Evolutionary conservation across 31 red algal genomes (phyloP).

Genomic region (Odonthalia washingtoniensis): DNA sequence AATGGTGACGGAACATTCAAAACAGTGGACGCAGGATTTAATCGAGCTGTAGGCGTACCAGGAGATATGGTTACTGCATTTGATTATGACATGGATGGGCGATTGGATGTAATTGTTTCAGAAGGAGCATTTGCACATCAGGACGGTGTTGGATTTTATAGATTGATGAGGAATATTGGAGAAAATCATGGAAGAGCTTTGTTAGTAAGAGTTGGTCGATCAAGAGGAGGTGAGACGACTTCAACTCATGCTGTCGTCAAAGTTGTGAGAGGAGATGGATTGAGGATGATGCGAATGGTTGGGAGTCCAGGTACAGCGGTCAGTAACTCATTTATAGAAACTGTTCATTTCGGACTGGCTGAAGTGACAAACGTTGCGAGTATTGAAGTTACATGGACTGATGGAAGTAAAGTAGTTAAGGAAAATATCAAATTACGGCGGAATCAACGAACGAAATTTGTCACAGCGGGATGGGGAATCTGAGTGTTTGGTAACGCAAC

Average conservation of each 20-base stretch:
- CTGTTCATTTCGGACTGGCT: slow-evolving; percentile 38
- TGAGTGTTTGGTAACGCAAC: too few relatives aligned
- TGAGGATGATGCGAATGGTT: slow-evolving; percentile 13
- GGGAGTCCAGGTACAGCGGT: slow-evolving; percentile 17
- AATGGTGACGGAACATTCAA: slow-evolving; percentile 42
- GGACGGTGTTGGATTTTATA: slow-evolving; percentile 4
- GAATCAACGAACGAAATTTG: too few relatives aligned
- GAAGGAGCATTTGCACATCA: background rate
- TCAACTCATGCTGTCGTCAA: slow-evolving; percentile 26
- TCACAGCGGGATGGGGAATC: too few relatives aligned
- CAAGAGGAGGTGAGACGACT: background rate
- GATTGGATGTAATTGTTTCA: slow-evolving; percentile 18
- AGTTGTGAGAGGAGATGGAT: background rate
- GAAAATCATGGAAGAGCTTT: background rate
- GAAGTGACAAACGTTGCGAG: background rate
- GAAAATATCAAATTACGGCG: too few relatives aligned
- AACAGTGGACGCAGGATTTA: background rate
- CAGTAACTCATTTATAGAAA: slow-evolving; percentile 29
- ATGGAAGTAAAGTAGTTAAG: background rate
- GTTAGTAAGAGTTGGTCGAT: slow-evolving; percentile 18
- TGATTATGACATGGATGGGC: slow-evolving; percentile 48
- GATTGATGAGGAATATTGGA: background rate
- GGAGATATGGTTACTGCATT: slow-evolving; percentile 36
- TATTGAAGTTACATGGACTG: background rate
- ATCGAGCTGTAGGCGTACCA: background rate